Evolutionary conservation across 169 alveolate genomes (phyloP), one percentile per base, ranked within the genome.

Genomic region (Cryptosporidium meleagridis): DNA sequence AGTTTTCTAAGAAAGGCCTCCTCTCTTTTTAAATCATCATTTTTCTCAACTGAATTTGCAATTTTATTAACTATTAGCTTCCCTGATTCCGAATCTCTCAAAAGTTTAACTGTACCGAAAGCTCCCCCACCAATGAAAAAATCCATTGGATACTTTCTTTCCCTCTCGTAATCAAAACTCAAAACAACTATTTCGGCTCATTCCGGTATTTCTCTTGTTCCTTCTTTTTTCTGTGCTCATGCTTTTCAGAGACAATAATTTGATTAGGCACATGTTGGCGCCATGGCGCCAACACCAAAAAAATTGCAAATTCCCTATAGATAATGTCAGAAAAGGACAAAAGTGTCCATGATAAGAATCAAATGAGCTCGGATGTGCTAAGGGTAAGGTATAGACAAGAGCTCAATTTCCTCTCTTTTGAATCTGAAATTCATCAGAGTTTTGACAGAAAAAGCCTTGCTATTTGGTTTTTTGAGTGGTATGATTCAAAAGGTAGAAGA

Each of bases 401-500:
- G 33, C 18, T 80, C 23, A 58, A 29, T 2, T 62, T 69, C 41
- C 53, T 70, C 67, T 45, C 70, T 2, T 9, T 51, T 10, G 45
- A 18, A 14, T 67, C 61, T 12, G 48, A 39, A 26, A 37, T 0
- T n/a, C 9, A n/a, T 26, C 51, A 41, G 26, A 44, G 33, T 39
- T 18, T 39, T 12, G 51, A 59, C 1, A 65, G 16, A 26, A 51
- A 16, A 44, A 31, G 51, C 29, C 39, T 80, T 1, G 72, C 89
- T 48, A 41, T 80, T 48, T 80, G 89, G 89, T 51, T 80, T 1
- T 80, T 62, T 65, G 89, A 80, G 59, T 80, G 89, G 89, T 80
- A 80, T 80, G 68, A 61, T 14, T 62, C 75, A 5, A 80, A 80
- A 41, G 89, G 89, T 26, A 80, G 75, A 62, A 80, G 29, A 55